Base-by-base conservation (phyloP, 805 yeast species). In the Pichia scutulata region DNA sequence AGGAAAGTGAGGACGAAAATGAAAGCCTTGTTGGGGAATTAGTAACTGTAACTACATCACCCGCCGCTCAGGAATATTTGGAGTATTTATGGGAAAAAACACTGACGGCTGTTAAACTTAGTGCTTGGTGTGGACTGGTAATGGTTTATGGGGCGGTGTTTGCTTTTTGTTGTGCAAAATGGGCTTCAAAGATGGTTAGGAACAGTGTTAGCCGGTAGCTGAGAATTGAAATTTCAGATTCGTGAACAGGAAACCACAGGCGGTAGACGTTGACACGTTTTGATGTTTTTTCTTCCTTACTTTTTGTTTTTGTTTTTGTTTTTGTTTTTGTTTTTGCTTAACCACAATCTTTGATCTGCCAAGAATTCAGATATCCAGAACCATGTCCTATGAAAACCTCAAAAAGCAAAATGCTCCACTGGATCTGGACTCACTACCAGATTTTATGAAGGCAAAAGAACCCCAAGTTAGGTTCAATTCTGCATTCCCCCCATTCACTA, bases 401-500 rank as follows among this genome's bases (percentile, higher is more conserved):
- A 33, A n/a, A 9, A 44, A 40, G 16, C 28, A 41, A 3, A 21
- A 18, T 9, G 46, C 51, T 24, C 52, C 60, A n/a, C 54, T 64
- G 14, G 55, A 59, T 8, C 51, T 67, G 44, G 55, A 56, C 7
- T 51, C 65, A 2, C 53, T 68, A 10, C 72, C 72, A 9, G 56
- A 53, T 46, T 69, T 68, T 49, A 49, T 69, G 60, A 57, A 68
- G 41, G 44, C 56, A 1, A 21, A 46, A 13, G 55, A 67, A 25
- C 62, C 74, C 5, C 63, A 66, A 26, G 65, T 68, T n/a, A 57
- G 62, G 39, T 67, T 70, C 45, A 66, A 78, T 56, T 75, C 80
- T 12, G 78, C 84, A 4, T 86, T 86, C 57, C 95, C 95, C 2
- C 84, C 88, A 0, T 66, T 86, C 53, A 81, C 80, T 49, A 78